These are phyloP conservation scores for Cymodocea nodosa DNA, from an alignment of 116 monocot species.

Conservation along the genomic window DNA sequence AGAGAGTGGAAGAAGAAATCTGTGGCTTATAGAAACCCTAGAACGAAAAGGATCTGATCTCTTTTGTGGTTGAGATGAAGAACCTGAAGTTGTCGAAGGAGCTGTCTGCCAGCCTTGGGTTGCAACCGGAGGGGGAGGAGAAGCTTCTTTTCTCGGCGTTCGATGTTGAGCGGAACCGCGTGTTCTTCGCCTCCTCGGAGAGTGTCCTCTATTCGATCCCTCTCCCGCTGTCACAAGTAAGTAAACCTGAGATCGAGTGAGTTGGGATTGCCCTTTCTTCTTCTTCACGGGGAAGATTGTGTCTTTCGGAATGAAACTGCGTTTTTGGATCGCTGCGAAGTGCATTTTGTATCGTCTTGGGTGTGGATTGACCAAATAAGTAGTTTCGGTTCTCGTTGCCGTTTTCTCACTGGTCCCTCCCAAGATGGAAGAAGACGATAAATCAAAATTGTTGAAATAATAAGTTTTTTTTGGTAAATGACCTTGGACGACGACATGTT, in stretches of 20 bases:
- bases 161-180: slow-evolving; percentile 67
- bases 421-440: too few relatives aligned
- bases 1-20: neutral
- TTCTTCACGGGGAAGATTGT: too few relatives aligned
- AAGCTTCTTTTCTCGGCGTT: slow-evolving; percentile 49
- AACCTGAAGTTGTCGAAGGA: slow-evolving; percentile 52
- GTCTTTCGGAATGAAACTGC: too few relatives aligned
- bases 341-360: too few relatives aligned
- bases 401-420: too few relatives aligned
- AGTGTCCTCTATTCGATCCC: slow-evolving; percentile 44
- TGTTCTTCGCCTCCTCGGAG: slow-evolving; percentile 82
- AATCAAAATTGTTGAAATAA: too few relatives aligned
- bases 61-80: slow-evolving; percentile 34
- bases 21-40: neutral
- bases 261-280: too few relatives aligned
- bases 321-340: too few relatives aligned
- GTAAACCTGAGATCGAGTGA: neutral
- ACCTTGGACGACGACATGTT: too few relatives aligned
- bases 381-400: too few relatives aligned
- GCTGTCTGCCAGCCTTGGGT: slow-evolving; percentile 27
- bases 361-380: too few relatives aligned
- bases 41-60: neutral
- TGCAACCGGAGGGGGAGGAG: slow-evolving; percentile 43
- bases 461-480: too few relatives aligned
- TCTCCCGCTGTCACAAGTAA: slow-evolving; percentile 41